Evolutionary conservation across 192 early-diverging fungal species (phyloP).

Genomic region (Rhizophagus sp.): DNA sequence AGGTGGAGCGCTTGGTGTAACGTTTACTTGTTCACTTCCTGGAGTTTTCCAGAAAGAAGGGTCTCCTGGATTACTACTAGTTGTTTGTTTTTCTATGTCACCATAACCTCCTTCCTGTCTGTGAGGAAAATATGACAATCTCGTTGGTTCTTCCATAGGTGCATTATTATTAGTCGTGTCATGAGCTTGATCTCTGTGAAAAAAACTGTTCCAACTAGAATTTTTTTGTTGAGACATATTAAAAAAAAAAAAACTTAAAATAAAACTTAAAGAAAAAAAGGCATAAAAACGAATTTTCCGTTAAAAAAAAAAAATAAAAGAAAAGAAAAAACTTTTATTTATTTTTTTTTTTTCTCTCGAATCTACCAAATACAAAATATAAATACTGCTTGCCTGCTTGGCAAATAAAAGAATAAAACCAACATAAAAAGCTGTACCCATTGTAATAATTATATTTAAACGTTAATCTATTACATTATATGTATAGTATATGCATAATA

Average conservation of each 20-base stretch:
- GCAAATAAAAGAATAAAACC: too few relatives aligned
- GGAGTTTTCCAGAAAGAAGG: slow-evolving; percentile 2
- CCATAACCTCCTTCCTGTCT: background rate
- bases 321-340: background rate
- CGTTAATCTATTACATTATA: too few relatives aligned
- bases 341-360: too few relatives aligned
- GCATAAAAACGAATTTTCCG: background rate
- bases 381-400: too few relatives aligned
- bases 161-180: background rate
- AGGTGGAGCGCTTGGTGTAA: slow-evolving; percentile 21
- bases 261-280: background rate
- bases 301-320: background rate
- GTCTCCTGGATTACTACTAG: background rate
- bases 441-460: too few relatives aligned
- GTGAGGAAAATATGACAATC: background rate
- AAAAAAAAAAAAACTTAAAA: background rate
- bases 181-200: slow-evolving; percentile 3
- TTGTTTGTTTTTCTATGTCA: background rate
- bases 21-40: background rate
- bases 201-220: background rate
- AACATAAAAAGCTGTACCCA: too few relatives aligned
- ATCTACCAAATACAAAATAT: too few relatives aligned
- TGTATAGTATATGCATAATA: too few relatives aligned
- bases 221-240: background rate
- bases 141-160: background rate